Percentiles rank a stretch among this genome's conserved stretches.
These are phyloP conservation scores for Globisporangium apiculatum DNA, from an alignment of 352 stramenopile genomes.

Conservation along the genomic window DNA sequence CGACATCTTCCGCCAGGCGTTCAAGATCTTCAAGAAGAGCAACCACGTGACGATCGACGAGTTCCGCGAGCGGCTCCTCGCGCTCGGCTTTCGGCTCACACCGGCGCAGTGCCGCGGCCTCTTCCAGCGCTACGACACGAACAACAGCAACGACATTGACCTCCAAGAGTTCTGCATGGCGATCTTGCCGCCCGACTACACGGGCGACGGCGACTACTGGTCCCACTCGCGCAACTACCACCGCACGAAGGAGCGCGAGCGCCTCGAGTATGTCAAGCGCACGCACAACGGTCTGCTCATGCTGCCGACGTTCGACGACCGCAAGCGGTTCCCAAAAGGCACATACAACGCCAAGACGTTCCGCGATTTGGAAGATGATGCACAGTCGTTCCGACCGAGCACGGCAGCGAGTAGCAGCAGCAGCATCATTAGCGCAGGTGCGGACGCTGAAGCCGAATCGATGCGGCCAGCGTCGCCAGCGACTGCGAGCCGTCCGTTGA, in stretches of 20 bases:
- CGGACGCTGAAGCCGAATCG: background rate
- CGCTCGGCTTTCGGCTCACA: constrained; percentile 66
- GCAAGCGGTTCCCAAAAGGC: constrained; percentile 43
- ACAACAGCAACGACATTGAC: constrained; percentile 73
- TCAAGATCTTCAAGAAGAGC: constrained; percentile 77
- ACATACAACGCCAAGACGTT: constrained; percentile 34
- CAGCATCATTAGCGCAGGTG: constrained; percentile 2
- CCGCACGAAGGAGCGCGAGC: constrained; percentile 34
- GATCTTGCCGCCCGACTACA: constrained; percentile 78
- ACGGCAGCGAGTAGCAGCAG: background rate
- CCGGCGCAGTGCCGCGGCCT: constrained; percentile 50
- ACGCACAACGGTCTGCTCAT: constrained; percentile 56
- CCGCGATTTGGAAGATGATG: constrained; percentile 27
- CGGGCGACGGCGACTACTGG: constrained; percentile 70
- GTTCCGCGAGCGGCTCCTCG: constrained; percentile 60
- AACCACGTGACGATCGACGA: constrained; percentile 67
- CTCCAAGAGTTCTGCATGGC: constrained; percentile 78
- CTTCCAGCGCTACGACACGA: constrained; percentile 67
- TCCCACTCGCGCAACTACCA: constrained; percentile 53
- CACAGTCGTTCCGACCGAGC: background rate
- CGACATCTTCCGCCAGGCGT: constrained; percentile 73
- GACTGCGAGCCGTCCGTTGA: constrained; percentile 8
- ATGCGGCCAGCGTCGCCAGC: background rate
- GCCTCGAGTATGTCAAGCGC: constrained; percentile 56
- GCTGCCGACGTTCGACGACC: constrained; percentile 55